Percentiles rank a stretch among this genome's conserved stretches.
Conservation (phyloP, 257 asterid genomes). For the Henckelia pumila region DNA sequence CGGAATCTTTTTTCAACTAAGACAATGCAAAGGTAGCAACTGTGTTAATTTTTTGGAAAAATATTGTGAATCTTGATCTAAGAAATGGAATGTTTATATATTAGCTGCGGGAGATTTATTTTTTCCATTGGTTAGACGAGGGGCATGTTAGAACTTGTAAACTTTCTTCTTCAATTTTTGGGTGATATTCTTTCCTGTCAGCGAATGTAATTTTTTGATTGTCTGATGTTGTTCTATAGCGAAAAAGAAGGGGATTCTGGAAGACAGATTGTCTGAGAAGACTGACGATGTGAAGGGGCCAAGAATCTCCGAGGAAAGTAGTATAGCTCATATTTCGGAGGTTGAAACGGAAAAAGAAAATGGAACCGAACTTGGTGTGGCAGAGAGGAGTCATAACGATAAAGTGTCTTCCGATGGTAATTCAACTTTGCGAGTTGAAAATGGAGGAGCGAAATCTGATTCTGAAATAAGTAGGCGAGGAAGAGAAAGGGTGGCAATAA, state of each 20-base stretch:
- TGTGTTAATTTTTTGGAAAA: slow-evolving; percentile 8
- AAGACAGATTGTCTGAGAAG: slow-evolving; percentile 46
- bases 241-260: slow-evolving; percentile 48
- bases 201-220: not conserved
- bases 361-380: slow-evolving; percentile 28
- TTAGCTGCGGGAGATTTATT: not conserved
- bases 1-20: slow-evolving; percentile 2
- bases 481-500: slow-evolving; percentile 30
- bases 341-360: slow-evolving; percentile 36
- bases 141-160: slow-evolving; percentile 7
- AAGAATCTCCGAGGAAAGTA: slow-evolving; percentile 38
- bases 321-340: slow-evolving; percentile 32
- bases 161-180: not conserved
- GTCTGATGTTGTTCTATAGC: slow-evolving; percentile 42
- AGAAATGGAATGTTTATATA: not conserved
- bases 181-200: slow-evolving; percentile 4
- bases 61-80: slow-evolving; percentile 9
- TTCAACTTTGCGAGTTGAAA: slow-evolving; percentile 36
- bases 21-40: not conserved
- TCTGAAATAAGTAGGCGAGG: slow-evolving; percentile 39
- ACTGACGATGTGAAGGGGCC: slow-evolving; percentile 39
- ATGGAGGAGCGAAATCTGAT: slow-evolving; percentile 35
- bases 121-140: slow-evolving; percentile 1
- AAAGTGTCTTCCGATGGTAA: slow-evolving; percentile 35
- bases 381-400: slow-evolving; percentile 31